phyloP scores from a whole-genome alignment of 164 flowering plant species.

The Magnolia officinalis region DNA sequence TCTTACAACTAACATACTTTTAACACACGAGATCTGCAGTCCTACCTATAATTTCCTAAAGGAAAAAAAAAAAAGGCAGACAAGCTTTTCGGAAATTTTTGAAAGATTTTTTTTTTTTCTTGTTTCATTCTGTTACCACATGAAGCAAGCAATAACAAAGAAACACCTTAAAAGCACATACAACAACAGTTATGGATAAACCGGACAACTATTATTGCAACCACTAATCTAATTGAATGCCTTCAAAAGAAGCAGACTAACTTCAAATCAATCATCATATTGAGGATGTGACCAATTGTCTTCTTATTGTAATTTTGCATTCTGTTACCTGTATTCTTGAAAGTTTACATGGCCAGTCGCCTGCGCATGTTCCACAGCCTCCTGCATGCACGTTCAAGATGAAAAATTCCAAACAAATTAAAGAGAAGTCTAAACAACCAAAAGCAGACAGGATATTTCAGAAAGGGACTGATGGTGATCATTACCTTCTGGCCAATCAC shows the following conservation, averaged over 20 bases:
- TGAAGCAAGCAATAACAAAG: not conserved
- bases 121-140: not conserved
- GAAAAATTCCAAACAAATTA: not conserved
- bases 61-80: no score
- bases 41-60: no score
- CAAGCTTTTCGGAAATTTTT: no score
- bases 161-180: not conserved
- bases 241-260: not conserved
- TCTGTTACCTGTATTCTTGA: constrained; percentile 60
- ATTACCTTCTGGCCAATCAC: constrained; percentile 83
- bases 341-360: constrained; percentile 94
- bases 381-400: constrained; percentile 54
- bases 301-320: not conserved
- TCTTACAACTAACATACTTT: no score
- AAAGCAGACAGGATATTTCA: not conserved
- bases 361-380: constrained; percentile 91
- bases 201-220: no score
- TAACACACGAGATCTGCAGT: no score
- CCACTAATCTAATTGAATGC: no score
- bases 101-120: no score
- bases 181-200: not conserved
- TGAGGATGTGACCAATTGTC: not conserved
- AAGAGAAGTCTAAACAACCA: not conserved
- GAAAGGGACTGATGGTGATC: not conserved
- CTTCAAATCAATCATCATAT: not conserved